Percentiles rank a stretch among this genome's conserved stretches.
phyloP scores from a whole-genome alignment of 176 grass and related monocot species.

The Musa itinerans region DNA sequence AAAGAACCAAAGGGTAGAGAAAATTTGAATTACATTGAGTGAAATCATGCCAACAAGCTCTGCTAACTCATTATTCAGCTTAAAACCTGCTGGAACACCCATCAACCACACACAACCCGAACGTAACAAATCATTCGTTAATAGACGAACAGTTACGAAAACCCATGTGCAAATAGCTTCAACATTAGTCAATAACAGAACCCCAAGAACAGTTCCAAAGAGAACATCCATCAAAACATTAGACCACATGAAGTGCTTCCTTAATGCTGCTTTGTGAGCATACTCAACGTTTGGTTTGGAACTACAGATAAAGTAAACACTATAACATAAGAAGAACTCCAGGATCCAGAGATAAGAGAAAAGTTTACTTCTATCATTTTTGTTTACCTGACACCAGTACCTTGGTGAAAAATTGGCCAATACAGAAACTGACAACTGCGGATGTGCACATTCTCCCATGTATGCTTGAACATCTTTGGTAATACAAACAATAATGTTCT shows the following conservation, averaged over 20 bases:
- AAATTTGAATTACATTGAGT: constrained; percentile 78
- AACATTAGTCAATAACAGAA: constrained; percentile 36
- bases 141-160: constrained; percentile 27
- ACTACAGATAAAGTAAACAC: constrained; percentile 32
- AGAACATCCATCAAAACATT: constrained; percentile 61
- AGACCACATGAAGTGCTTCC: constrained; percentile 61
- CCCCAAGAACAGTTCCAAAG: constrained; percentile 62
- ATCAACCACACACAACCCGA: constrained; percentile 95
- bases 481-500: constrained; percentile 35
- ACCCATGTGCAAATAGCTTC: constrained; percentile 53
- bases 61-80: constrained; percentile 84
- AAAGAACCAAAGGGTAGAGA: constrained; percentile 77
- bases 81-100: constrained; percentile 95
- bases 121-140: constrained; percentile 66
- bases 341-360: background rate
- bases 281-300: constrained; percentile 51
- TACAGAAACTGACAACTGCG: constrained; percentile 83
- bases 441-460: constrained; percentile 61
- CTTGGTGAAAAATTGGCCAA: constrained; percentile 84
- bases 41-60: constrained; percentile 85
- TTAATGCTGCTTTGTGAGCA: constrained; percentile 51
- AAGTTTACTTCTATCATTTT: background rate
- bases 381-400: constrained; percentile 46
- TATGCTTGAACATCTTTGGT: constrained; percentile 53
- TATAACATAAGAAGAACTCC: constrained; percentile 5